Evolutionary conservation across 805 yeast genomes (phyloP), one percentile per base, ranked within the genome.

Genomic region (Scheffersomyces stipitis): DNA sequence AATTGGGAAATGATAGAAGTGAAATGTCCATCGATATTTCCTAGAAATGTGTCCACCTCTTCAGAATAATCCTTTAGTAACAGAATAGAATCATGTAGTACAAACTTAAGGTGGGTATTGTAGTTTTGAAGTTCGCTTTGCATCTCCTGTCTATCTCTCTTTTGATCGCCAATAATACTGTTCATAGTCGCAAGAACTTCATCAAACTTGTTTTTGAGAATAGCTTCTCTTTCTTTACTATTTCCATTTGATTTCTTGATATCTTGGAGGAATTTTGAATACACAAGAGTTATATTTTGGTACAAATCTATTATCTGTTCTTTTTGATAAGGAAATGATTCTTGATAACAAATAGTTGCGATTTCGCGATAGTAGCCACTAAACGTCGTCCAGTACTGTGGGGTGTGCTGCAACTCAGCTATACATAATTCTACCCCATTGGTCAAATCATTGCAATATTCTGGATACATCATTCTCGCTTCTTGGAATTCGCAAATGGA

Each of bases 311-410:
- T 40, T 0, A 78, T 64, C 37, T 73, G 77, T 23, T 74, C 76
- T 44, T 76, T 76, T 39, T 76, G 77, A 46, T 53, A 75, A 0
- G 81, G 81, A 1, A 73, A 43, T 0, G 77, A 62, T 31, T 75
- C 72, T 38, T 76, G 79, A 42, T 60, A 58, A 48, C 89, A 83
- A 0, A 81, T 60, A 2, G 68, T 64, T 2, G 75, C 64, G 3
- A 82, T 60, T 22, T 74, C 69, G 31, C 80, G 68, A 52, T 76
- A 81, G 48, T 81, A 75, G 0, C 87, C 87, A 43, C 80, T 80
- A 50, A 74, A 83, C 0, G 83, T 78, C 0, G 89, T 81, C 91
- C 91, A 83, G 73, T 82, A 78, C 46, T 81, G 84, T 0, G 78
- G 65, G 3, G 65, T 58, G 15, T 48, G 48, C 37, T 76, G 75